A percentile compares a stretch with the other conserved stretches of the same genome.
Conservation (phyloP, 129 eudicot genomes). For the Flaveria brownii region DNA sequence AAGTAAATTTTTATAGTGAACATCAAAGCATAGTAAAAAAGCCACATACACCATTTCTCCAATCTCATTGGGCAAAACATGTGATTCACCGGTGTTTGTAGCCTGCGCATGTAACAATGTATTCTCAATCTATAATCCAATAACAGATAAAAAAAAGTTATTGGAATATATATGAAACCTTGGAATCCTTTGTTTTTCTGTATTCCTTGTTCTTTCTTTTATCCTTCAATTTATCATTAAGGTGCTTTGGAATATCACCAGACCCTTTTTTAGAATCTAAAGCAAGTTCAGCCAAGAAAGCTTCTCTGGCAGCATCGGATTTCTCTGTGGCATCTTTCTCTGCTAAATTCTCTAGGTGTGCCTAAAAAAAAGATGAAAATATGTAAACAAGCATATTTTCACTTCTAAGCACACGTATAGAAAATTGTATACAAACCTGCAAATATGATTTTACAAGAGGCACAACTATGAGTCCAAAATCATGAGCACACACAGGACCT, state of each 20-base stretch:
- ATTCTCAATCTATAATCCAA: conserved; percentile 9
- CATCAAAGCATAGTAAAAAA: conserved; percentile 18
- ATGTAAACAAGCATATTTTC: neutral
- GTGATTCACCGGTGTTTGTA: conserved; percentile 39
- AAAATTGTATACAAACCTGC: conserved; percentile 61
- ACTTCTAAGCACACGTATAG: neutral
- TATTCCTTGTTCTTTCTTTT: conserved; percentile 74
- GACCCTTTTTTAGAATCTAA: conserved; percentile 62
- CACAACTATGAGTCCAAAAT: conserved; percentile 63
- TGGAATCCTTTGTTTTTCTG: conserved; percentile 69
- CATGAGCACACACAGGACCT: conserved; percentile 65
- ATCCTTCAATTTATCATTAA: conserved; percentile 75
- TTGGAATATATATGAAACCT: conserved; percentile 44
- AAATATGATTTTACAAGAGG: conserved; percentile 79
- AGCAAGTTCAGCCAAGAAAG: conserved; percentile 96
- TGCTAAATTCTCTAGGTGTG: conserved; percentile 86
- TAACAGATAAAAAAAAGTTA: conserved; percentile 8
- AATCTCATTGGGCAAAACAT: conserved; percentile 37
- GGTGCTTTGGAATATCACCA: conserved; percentile 53
- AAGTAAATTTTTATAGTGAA: conserved; percentile 4
- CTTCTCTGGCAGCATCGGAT: conserved; percentile 99
- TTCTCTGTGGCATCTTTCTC: conserved; percentile 95
- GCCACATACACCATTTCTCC: conserved; percentile 45
- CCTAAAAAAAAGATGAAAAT: conserved; percentile 44
- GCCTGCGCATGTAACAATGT: conserved; percentile 48